Base-by-base conservation (phyloP, 495 filamentous ascomycete genomes). In the Talaromyces stipitatus region DNA sequence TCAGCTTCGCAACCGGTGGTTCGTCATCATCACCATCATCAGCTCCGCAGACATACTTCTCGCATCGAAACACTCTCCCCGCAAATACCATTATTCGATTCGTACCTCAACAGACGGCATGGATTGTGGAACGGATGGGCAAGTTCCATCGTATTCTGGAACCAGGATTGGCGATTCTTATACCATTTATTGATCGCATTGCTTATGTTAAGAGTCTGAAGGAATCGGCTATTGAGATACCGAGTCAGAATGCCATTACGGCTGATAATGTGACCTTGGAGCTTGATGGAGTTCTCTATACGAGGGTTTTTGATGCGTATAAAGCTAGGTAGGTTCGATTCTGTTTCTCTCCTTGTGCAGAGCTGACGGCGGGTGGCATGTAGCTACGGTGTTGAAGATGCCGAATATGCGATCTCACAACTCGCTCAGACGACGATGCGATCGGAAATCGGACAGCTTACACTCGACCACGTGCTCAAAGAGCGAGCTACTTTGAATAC, bases 111-210 rank as follows among this genome's bases (percentile, higher is more conserved):
- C 94, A 97, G 76, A 96, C 92, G 55, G 95, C 94, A 76, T 98
- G 95, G 95, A 91, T 98, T 58, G 94, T 98, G 36, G 95, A 98
- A 75, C 90, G 94, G 60, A 98, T 98, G 94, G 94, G 94, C 50
- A 92, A 91, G 68, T 98, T 94, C 77, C 83, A 90, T 73, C 81
- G 90, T 23, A 97, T 97, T 61, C 72, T 98, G 50, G 81, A 96
- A 60, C 94, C 94, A 0, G 94, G 94, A 55, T 74, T 98, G 36
- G 91, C 95, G 5, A 82, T 98, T 62, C 73, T 98, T 60, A 79
- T 94, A 28, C 94, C 94, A 1, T 89, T 98, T 62, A 61, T 98
- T 67, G 94, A 98, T 68, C 90, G 92, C 48, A 97, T 98, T 67
- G 87, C 94, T 60, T 98, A 98, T 69, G 95, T 98, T 57, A 97